Conservation (phyloP, 805 yeast genomes). For the Wickerhamomyces chaumierensis region DNA sequence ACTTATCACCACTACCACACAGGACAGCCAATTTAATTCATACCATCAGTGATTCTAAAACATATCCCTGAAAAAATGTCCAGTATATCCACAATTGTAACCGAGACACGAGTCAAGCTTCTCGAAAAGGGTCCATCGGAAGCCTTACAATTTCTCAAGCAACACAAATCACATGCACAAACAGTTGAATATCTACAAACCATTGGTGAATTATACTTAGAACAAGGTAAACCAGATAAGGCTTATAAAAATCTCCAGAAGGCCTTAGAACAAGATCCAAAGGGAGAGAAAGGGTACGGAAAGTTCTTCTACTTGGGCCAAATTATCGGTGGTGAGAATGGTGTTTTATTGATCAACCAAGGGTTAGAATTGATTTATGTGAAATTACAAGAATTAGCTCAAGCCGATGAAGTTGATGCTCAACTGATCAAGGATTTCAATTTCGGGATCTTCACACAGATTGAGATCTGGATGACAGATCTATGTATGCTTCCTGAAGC, state of each 20-base stretch:
- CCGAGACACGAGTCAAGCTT: not conserved
- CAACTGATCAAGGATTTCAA: slow-evolving; percentile 48
- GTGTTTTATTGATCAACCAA: slow-evolving; percentile 45
- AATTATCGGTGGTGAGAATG: slow-evolving; percentile 73
- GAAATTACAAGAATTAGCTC: slow-evolving; percentile 18
- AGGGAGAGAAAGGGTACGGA: slow-evolving; percentile 57
- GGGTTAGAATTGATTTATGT: slow-evolving; percentile 48
- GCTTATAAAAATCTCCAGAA: slow-evolving; percentile 54
- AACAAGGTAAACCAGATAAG: slow-evolving; percentile 65
- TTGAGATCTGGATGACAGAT: slow-evolving; percentile 97
- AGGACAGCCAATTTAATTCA: too few species aligned
- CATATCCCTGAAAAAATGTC: not conserved
- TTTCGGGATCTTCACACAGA: slow-evolving; percentile 71
- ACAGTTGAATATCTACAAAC: slow-evolving; percentile 38
- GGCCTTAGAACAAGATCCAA: slow-evolving; percentile 61
- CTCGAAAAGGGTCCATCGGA: slow-evolving; percentile 11
- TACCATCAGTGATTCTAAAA: too few species aligned
- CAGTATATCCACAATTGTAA: not conserved
- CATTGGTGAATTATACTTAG: slow-evolving; percentile 71
- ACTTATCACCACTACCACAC: too few species aligned
- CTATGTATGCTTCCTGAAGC: slow-evolving; percentile 90
- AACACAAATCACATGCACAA: slow-evolving; percentile 22
- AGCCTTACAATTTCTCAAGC: slow-evolving; percentile 24
- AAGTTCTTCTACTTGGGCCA: slow-evolving; percentile 89
- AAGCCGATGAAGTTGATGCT: slow-evolving; percentile 11